phyloP scores from a whole-genome alignment of 768 basidiomycete genomes.

The Boletus speciosus region DNA sequence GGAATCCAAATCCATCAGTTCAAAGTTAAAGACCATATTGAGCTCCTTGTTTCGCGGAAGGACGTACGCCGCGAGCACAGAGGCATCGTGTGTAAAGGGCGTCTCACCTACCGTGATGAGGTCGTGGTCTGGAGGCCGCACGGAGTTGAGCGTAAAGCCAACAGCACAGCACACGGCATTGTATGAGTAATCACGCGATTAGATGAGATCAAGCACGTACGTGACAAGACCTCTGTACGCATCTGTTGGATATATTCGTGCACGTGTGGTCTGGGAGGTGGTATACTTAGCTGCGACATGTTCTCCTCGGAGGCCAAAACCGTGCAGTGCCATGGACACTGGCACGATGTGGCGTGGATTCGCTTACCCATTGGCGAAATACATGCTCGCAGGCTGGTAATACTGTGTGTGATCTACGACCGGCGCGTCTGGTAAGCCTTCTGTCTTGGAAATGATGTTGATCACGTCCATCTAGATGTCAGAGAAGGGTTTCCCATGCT shows the following conservation, averaged over 20 bases:
- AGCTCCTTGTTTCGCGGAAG: conserved; percentile 57
- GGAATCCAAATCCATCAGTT: conserved; percentile 57
- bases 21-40: conserved; percentile 65
- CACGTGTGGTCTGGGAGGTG: conserved; percentile 49
- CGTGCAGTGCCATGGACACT: neutral
- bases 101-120: conserved; percentile 67
- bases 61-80: conserved; percentile 52
- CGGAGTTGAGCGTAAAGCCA: conserved; percentile 3
- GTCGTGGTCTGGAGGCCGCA: conserved; percentile 41
- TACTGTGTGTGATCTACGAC: conserved; percentile 47
- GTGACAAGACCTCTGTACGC: conserved; percentile 54
- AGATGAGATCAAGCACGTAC: conserved; percentile 36
- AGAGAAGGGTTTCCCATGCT: neutral
- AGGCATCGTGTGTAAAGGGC: conserved; percentile 52
- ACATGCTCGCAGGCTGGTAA: conserved; percentile 51
- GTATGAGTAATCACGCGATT: conserved; percentile 13
- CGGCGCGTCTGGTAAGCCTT: conserved; percentile 64
- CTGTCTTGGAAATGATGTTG: conserved; percentile 61
- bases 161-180: neutral
- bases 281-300: neutral
- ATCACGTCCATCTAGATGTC: conserved; percentile 61
- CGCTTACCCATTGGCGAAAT: conserved; percentile 58
- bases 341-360: conserved; percentile 7
- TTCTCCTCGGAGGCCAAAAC: conserved; percentile 5
- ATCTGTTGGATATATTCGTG: conserved; percentile 70